These are phyloP conservation scores for Parascedosporium putredinis DNA, from an alignment of 2,329 filamentous ascomycete species.

Conservation along the genomic window DNA sequence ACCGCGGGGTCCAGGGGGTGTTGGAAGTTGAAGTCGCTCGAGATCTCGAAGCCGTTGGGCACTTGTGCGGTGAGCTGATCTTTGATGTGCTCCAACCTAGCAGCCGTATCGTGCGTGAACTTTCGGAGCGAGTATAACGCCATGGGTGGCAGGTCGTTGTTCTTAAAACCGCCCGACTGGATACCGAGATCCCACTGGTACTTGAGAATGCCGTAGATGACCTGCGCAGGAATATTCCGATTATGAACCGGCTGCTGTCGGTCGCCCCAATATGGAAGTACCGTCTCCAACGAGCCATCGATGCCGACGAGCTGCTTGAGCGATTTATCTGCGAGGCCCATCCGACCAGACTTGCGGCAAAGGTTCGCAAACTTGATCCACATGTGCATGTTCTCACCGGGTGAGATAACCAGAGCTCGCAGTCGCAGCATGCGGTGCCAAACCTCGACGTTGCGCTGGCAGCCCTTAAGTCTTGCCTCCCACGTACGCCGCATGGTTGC, in stretches of 20 bases:
- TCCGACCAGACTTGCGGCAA: slow-evolving; percentile 89
- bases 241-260: slow-evolving; percentile 11
- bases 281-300: slow-evolving; percentile 49
- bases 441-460: slow-evolving; percentile 93
- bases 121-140: slow-evolving; percentile 48
- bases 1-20: slow-evolving; percentile 32
- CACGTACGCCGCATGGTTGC: slow-evolving; percentile 86
- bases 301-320: slow-evolving; percentile 79
- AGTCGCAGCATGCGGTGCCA: slow-evolving; percentile 98
- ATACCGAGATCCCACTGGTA: slow-evolving; percentile 88
- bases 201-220: slow-evolving; percentile 94
- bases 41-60: slow-evolving; percentile 33
- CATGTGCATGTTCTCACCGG: slow-evolving; percentile 94
- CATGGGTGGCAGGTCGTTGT: slow-evolving; percentile 37
- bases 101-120: slow-evolving; percentile 50
- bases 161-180: slow-evolving; percentile 32
- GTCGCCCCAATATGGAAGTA: slow-evolving; percentile 46
- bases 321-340: slow-evolving; percentile 91
- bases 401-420: slow-evolving; percentile 80
- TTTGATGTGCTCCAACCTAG: slow-evolving; percentile 41
- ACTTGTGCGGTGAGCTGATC: slow-evolving; percentile 37
- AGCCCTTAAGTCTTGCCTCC: slow-evolving; percentile 90
- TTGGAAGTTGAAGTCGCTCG: slow-evolving; percentile 39
- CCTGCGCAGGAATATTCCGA: slow-evolving; percentile 56
- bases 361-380: slow-evolving; percentile 99